These are phyloP conservation scores for Schoenoplectus tabernaemontani DNA, from an alignment of 202 grass and related monocot species.

Conservation along the genomic window DNA sequence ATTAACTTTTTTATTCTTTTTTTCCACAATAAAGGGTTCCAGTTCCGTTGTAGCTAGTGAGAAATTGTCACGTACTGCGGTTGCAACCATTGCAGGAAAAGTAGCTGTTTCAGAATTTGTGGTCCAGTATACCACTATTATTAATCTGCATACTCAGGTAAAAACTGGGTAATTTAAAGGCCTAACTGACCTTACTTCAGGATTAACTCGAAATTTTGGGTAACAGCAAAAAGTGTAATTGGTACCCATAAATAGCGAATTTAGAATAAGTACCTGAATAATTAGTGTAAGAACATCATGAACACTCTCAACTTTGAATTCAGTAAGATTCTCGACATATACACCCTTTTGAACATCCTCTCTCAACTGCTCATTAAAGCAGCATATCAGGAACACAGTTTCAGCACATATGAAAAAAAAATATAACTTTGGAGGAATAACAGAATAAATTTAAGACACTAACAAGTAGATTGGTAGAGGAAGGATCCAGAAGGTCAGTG, in stretches of 20 bases:
- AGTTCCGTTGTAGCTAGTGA: background rate
- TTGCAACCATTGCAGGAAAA: background rate
- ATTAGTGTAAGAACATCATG: conserved; percentile 83
- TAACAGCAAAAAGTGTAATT: background rate
- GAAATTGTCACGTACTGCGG: background rate
- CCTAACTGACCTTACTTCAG: background rate
- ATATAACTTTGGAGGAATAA: conserved; percentile 21
- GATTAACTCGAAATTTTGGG: background rate
- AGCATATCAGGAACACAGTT: conserved; percentile 4
- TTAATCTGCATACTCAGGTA: background rate
- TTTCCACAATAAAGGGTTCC: background rate
- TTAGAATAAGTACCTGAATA: conserved; percentile 44
- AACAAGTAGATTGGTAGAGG: conserved; percentile 78
- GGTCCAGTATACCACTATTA: background rate
- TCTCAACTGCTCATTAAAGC: conserved; percentile 51
- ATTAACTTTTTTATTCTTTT: background rate
- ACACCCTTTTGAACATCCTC: conserved; percentile 74
- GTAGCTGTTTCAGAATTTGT: background rate
- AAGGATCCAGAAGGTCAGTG: conserved; percentile 92
- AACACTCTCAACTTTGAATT: conserved; percentile 73
- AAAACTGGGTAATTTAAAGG: background rate
- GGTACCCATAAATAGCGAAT: background rate
- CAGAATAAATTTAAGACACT: conserved; percentile 15
- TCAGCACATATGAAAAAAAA: background rate
- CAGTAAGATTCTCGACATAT: conserved; percentile 93